Evolutionary conservation across 371 early-diverging fungal genomes (phyloP).

Genomic region (Funneliformis caledonium): DNA sequence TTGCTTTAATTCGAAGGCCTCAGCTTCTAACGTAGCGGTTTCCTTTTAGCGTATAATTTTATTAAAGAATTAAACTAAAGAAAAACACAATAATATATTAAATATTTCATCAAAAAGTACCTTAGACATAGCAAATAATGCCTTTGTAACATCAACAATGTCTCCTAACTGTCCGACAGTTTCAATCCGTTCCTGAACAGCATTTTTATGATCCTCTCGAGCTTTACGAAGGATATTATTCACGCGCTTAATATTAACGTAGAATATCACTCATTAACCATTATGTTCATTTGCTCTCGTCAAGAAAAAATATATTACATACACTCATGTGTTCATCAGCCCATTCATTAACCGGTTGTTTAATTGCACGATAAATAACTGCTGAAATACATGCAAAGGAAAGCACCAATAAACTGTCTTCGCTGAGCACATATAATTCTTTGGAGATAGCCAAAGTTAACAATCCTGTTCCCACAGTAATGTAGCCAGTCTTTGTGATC

Average conservation of each 20-base stretch:
- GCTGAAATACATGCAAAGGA: conserved; percentile 77
- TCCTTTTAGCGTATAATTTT: conserved; percentile 53
- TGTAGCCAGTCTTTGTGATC: conserved; percentile 87
- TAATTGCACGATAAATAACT: conserved; percentile 74
- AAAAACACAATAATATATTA: not conserved
- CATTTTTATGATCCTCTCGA: conserved; percentile 89
- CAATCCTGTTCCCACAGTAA: conserved; percentile 82
- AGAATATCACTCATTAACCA: not conserved
- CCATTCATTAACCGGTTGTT: conserved; percentile 89
- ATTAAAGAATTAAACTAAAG: not conserved
- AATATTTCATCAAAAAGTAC: conserved; percentile 41
- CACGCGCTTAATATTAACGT: conserved; percentile 62
- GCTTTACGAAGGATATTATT: conserved; percentile 77
- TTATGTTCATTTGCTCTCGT: not conserved
- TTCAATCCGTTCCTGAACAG: conserved; percentile 86
- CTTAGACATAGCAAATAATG: conserved; percentile 91
- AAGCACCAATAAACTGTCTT: conserved; percentile 86
- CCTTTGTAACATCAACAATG: conserved; percentile 91
- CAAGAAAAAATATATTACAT: conserved; percentile 41
- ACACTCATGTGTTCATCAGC: conserved; percentile 80
- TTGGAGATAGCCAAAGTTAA: conserved; percentile 91
- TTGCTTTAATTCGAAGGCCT: conserved; percentile 94
- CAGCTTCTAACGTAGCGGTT: conserved; percentile 89
- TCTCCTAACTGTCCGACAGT: conserved; percentile 92
- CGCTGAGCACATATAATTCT: conserved; percentile 96